phyloP scores from a whole-genome alignment of 2,329 filamentous ascomycete species.

The Aspergillus sp. region DNA sequence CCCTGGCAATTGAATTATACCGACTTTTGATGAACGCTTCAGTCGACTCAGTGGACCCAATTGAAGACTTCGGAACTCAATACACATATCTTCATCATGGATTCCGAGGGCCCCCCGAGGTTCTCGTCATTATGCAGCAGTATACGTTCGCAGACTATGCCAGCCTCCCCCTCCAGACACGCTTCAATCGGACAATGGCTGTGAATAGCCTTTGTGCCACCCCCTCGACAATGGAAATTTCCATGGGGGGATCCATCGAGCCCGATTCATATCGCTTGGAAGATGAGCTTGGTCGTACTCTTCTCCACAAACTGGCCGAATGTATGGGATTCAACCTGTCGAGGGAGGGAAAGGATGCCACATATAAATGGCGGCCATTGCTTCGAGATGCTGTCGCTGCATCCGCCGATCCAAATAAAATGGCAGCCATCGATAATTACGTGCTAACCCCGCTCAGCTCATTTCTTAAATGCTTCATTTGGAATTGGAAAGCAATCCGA shows the following conservation, averaged over 20 bases:
- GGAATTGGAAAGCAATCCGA: background rate
- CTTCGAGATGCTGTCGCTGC: background rate
- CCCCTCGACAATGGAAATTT: background rate
- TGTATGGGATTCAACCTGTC: background rate
- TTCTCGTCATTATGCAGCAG: too few species aligned
- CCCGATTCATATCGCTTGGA: too few species aligned
- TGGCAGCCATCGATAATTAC: too few species aligned
- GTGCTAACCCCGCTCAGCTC: accelerated
- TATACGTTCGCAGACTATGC: too few species aligned
- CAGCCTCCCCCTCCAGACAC: background rate
- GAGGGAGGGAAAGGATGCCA: background rate
- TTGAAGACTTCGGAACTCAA: too few species aligned
- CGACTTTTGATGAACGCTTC: too few species aligned
- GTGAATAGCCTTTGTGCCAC: accelerated
- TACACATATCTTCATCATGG: too few species aligned
- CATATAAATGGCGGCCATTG: background rate
- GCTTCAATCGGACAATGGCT: background rate
- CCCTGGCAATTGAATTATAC: too few species aligned
- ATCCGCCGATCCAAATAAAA: background rate
- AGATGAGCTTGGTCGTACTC: background rate
- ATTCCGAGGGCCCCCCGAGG: too few species aligned
- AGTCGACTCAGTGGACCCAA: too few species aligned
- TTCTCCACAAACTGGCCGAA: background rate
- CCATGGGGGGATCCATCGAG: background rate
- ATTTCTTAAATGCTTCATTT: background rate